These are phyloP conservation scores for Dactylonectria macrodidyma DNA, from an alignment of 2,329 filamentous ascomycete species.

Conservation along the genomic window DNA sequence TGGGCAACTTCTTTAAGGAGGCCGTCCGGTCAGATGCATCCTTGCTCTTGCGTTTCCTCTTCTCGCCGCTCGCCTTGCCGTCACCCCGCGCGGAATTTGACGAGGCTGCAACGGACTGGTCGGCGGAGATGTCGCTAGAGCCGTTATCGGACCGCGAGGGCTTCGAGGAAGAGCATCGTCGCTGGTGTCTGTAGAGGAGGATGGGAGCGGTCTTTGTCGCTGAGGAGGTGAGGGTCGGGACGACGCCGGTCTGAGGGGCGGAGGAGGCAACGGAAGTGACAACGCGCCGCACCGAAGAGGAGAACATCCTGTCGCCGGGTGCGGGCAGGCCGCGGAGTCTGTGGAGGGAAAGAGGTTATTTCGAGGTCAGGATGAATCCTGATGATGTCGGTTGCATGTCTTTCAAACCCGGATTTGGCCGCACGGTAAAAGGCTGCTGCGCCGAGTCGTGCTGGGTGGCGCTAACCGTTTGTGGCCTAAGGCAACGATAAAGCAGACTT, in stretches of 20 bases:
- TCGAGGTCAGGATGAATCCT: constrained; percentile 50
- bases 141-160: constrained; percentile 74
- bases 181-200: constrained; percentile 62
- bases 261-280: constrained; percentile 63
- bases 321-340: constrained; percentile 38
- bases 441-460: constrained; percentile 37
- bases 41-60: constrained; percentile 73
- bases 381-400: constrained; percentile 53
- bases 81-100: constrained; percentile 58
- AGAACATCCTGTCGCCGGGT: constrained; percentile 63
- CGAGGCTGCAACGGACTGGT: constrained; percentile 65
- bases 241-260: constrained; percentile 60
- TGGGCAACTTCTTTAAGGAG: constrained; percentile 73
- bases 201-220: constrained; percentile 57
- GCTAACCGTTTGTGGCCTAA: constrained; percentile 54
- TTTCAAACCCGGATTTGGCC: constrained; percentile 56
- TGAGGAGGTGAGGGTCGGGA: constrained; percentile 59
- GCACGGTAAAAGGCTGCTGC: constrained; percentile 54
- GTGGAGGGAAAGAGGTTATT: constrained; percentile 35
- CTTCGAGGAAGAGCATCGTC: constrained; percentile 73
- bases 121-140: constrained; percentile 64
- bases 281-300: constrained; percentile 70
- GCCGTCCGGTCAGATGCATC: constrained; percentile 62
- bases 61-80: constrained; percentile 64
- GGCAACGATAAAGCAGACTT: constrained; percentile 50